These are phyloP conservation scores for Dalbergia cultrata DNA, from an alignment of 306 rosid species.

Conservation along the genomic window DNA sequence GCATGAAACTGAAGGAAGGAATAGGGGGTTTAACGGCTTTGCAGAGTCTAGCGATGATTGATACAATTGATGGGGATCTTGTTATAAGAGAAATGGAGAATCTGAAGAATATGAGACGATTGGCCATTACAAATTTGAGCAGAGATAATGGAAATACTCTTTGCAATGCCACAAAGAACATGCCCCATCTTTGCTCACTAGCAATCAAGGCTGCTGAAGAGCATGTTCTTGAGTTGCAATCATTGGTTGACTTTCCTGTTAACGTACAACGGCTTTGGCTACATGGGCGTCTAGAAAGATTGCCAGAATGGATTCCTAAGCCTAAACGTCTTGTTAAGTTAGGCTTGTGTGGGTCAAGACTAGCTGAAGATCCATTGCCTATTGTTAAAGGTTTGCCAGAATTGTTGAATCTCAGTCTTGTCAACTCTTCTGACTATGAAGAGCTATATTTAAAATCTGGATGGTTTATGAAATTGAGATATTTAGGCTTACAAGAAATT, in stretches of 20 bases:
- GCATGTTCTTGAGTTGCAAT: background rate
- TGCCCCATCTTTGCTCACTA: background rate
- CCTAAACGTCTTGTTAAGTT: background rate
- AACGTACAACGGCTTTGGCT: background rate
- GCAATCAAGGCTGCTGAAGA: background rate
- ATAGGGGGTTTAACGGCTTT: background rate
- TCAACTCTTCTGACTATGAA: background rate
- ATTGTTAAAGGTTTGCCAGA: slow-evolving; percentile 1
- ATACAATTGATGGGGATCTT: slow-evolving; percentile 1
- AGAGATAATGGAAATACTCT: background rate
- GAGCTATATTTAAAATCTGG: slow-evolving; percentile 7
- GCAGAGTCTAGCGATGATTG: background rate
- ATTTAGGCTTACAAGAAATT: background rate
- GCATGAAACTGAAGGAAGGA: background rate
- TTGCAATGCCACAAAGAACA: background rate
- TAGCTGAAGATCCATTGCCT: background rate
- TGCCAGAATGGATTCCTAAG: slow-evolving; percentile 10
- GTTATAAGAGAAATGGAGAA: background rate
- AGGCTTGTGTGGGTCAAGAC: background rate
- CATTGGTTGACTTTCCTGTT: background rate
- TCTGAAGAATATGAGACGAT: background rate
- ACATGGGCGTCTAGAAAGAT: background rate
- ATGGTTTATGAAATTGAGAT: background rate
- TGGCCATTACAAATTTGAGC: background rate
- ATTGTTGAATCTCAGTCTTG: background rate